Percentiles rank a stretch among this genome's conserved stretches.
Evolutionary conservation across 2,329 filamentous ascomycete species (phyloP).

Genomic region (Pestalotiopsis sp.): DNA sequence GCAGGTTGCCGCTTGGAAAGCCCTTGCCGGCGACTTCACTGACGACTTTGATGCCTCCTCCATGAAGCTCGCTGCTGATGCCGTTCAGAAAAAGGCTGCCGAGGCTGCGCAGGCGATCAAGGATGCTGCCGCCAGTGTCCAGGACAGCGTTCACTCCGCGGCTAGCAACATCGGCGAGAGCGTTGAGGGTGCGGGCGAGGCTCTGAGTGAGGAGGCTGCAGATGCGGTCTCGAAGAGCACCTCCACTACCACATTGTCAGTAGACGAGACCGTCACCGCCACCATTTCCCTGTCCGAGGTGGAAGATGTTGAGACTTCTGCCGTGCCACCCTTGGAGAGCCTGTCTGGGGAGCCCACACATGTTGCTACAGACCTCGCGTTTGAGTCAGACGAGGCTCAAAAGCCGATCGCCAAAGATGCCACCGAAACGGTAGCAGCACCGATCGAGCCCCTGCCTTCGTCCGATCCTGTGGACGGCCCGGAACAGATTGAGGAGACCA

Average conservation of each 20-base stretch:
- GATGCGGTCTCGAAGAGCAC: conserved; percentile 21
- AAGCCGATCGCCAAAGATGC: background rate
- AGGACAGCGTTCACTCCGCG: conserved; percentile 16
- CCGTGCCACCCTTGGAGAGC: conserved; percentile 22
- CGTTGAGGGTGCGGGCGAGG: conserved; percentile 16
- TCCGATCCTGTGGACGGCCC: conserved; percentile 22
- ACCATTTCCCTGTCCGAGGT: conserved; percentile 20
- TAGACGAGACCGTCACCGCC: conserved; percentile 30
- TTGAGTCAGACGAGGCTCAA: background rate
- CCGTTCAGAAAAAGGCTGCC: conserved; percentile 22
- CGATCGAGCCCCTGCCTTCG: conserved; percentile 22
- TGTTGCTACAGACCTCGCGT: conserved; percentile 12
- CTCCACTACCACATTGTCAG: conserved; percentile 19
- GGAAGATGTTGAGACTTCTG: conserved; percentile 23
- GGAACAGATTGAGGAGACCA: conserved; percentile 34
- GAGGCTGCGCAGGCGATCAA: conserved; percentile 26
- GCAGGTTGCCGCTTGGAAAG: conserved; percentile 82
- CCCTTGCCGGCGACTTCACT: conserved; percentile 69
- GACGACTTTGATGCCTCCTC: conserved; percentile 76
- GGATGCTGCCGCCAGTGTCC: conserved; percentile 19
- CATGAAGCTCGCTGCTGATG: conserved; percentile 58
- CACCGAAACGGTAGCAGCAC: conserved; percentile 25
- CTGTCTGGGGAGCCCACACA: conserved; percentile 21
- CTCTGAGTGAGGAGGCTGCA: conserved; percentile 31
- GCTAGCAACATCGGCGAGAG: conserved; percentile 6